Evolutionary conservation across 2,329 filamentous ascomycete species (phyloP).

Genomic region (Venturiaceae sp.): DNA sequence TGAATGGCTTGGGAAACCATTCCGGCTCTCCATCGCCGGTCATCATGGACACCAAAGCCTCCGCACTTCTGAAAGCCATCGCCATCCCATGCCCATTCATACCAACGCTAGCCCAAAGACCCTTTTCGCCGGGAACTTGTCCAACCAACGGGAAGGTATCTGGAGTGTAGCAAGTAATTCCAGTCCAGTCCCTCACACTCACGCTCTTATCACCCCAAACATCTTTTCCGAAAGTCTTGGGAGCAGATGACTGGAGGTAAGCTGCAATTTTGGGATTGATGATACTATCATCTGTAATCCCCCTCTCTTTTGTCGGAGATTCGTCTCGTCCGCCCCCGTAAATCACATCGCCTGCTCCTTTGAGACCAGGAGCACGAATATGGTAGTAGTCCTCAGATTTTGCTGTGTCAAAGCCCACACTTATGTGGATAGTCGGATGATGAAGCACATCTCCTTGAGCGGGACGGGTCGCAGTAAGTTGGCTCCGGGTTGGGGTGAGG

Average conservation of each 20-base stretch:
- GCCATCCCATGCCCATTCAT: conserved; percentile 70
- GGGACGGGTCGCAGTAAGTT: conserved; percentile 58
- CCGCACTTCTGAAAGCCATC: conserved; percentile 57
- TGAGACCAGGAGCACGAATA: conserved; percentile 16
- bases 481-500: conserved; percentile 67
- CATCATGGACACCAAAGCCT: conserved; percentile 54
- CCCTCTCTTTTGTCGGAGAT: conserved; percentile 22
- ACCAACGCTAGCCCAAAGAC: conserved; percentile 54
- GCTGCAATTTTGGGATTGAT: conserved; percentile 46
- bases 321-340: conserved; percentile 60
- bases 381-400: conserved; percentile 29
- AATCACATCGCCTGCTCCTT: conserved; percentile 47
- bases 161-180: conserved; percentile 67
- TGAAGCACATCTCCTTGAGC: conserved; percentile 36
- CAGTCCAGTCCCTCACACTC: conserved; percentile 55
- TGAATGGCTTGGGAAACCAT: neutral
- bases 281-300: conserved; percentile 44
- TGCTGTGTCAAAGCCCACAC: conserved; percentile 16
- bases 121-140: conserved; percentile 47
- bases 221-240: conserved; percentile 23
- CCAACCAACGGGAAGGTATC: conserved; percentile 65
- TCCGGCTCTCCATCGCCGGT: neutral
- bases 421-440: conserved; percentile 55
- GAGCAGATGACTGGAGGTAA: conserved; percentile 42
- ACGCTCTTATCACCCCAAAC: conserved; percentile 23